Evolutionary conservation across 805 yeast genomes (phyloP), one percentile per base, ranked within the genome.

Genomic region (Ascoidea rubescens): DNA sequence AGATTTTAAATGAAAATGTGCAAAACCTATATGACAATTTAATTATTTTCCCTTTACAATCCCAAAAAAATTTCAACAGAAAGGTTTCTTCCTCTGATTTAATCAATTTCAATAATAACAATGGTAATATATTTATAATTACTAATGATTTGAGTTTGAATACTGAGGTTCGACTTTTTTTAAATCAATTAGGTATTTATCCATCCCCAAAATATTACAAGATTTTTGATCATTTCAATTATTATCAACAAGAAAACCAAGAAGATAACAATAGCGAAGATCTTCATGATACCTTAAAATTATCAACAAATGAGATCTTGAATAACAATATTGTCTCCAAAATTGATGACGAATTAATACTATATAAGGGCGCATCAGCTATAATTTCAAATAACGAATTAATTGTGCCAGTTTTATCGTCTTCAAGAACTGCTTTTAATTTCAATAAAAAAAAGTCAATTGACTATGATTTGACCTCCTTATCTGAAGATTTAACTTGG

Each of bases 151-250:
- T 59, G 6, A 77, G 75, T 16, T 61, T 73, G 14, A 78, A 83
- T 45, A 87, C 84, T 31, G 77, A 82, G 17, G 67, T 84, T 42
- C 78, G 87, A 55, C 69, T 75, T 2, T 82, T 84, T 60, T 74
- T 87, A 57, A 78, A 80, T 60, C 88, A 90, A 63, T 67, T 90
- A 57, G 99, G 96, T 37, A 81, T 93, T 50, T 78, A 72, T 60
- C 86, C 96, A 53, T 77, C 93, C 49, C 95, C 96, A 54, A 84
- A 79, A 62, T 82, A 79, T 50, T 80, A 78, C 64, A 65, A 70
- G 51, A 68, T 84, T 47, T 64, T 73, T 5, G 96, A 89, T 65
- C 82, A 84, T 64, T 87, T 87, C 68, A 62, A 65, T 53, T 58
- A 60, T 31, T 65, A 59, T 17, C 60, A 60, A 5, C 64, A 48